Evolutionary conservation across 176 grass and related monocot genomes (phyloP), one percentile per base, ranked within the genome.

Genomic region (Carex myosuroides): DNA sequence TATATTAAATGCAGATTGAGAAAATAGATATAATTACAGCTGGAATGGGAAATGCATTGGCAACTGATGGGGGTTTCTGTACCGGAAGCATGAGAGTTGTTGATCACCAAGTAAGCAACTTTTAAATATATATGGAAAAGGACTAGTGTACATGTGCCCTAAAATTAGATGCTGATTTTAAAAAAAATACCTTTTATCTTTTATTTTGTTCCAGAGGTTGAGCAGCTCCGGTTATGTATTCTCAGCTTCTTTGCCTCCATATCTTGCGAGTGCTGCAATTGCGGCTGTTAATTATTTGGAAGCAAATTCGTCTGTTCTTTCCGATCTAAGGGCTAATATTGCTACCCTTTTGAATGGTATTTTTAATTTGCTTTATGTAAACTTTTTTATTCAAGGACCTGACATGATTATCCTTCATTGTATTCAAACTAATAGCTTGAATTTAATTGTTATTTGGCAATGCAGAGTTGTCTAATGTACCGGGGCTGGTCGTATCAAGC

Each of bases 21-120:
- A 93, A 98, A 89, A 93, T 98, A 85, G 95, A 94, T 87, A 98
- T 94, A 78, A 98, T 94, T 79, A 98, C 92, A 83, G 95, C 95
- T 84, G 92, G 90, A 84, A 98, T 98, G 95, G 95, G 95, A 82
- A 98, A 94, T 87, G 90, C 92, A 53, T 81, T 93, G 84, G 95
- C 92, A 66, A 98, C 87, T 52, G 92, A 98, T 80, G 95, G 95
- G 81, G 95, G 95, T 24, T 98, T 98, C 85, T 98, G 95, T 87
- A 93, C 95, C 48, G 92, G 92, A 90, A 94, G 88, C 88, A 85
- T 81, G 72, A 94, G 92, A 90, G 95, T 98, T 83, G 95, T 98
- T 88, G 95, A 98, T 87, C 95, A 98, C 83, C 92, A 98, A 84
- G 95, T 94, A 91, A 35, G 55, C 42, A 84, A 90, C n/a, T 46